Conservation (phyloP, 140 eudicot genomes). For the Erigeron philadelphicus region DNA sequence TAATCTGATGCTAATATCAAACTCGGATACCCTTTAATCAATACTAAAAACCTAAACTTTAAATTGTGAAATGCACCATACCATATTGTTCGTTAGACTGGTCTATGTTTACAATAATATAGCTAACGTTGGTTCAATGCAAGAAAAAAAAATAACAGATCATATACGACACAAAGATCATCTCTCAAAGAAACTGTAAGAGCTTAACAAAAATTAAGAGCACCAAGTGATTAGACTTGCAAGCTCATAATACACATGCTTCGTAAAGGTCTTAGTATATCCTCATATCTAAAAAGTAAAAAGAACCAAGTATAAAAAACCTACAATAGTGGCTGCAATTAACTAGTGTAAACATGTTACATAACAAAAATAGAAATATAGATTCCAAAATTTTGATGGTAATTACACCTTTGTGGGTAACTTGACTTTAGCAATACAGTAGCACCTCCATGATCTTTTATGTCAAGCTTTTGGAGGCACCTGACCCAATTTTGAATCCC, state of each 20-base stretch:
- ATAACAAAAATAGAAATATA: not conserved
- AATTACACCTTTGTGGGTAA: not conserved
- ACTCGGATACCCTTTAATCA: not conserved
- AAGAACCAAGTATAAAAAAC: not conserved
- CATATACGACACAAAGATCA: slow-evolving; percentile 33
- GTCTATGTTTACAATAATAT: not conserved
- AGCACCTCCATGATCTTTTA: slow-evolving; percentile 2
- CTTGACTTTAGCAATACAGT: not conserved
- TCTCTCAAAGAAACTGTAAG: slow-evolving; percentile 41
- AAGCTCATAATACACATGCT: slow-evolving; percentile 5
- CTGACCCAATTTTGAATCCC: slow-evolving; percentile 10
- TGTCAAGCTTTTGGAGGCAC: slow-evolving; percentile 1
- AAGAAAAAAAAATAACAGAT: not conserved
- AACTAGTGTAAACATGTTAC: slow-evolving; percentile 25
- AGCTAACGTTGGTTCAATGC: not conserved
- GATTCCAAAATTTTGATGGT: slow-evolving; percentile 7
- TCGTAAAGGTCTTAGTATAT: not conserved
- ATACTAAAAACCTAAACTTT: not conserved
- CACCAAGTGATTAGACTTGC: slow-evolving; percentile 3
- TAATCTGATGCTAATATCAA: not conserved
- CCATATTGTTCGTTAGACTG: too few species aligned
- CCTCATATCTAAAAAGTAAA: not conserved
- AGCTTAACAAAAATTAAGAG: slow-evolving; percentile 8
- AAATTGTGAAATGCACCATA: not conserved
- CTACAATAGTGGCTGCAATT: not conserved